phyloP scores from a whole-genome alignment of 1,284 basidiomycete genomes.

The Ceratobasidium theobromae region DNA sequence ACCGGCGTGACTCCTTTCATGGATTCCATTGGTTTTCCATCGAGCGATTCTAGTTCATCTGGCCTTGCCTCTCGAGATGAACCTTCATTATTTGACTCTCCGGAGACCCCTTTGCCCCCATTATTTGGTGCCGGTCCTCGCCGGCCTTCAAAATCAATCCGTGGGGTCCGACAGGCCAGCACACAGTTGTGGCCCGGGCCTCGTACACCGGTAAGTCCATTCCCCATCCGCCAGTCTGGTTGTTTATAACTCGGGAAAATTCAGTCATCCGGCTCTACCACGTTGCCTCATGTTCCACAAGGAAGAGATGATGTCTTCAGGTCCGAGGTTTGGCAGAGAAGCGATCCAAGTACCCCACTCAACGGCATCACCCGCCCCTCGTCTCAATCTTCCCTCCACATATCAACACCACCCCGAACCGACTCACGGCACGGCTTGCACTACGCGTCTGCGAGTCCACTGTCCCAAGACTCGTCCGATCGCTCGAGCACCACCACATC shows the following conservation, averaged over 20 bases:
- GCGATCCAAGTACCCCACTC: not conserved
- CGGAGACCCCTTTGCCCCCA: not conserved
- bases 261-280: slow-evolving; percentile 5
- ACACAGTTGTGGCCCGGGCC: not conserved
- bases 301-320: not conserved
- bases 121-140: not conserved
- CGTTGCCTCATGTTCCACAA: not conserved
- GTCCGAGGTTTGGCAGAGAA: not conserved
- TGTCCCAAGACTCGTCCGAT: not conserved
- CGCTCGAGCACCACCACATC: not conserved
- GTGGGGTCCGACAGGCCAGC: not conserved
- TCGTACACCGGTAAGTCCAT: slow-evolving; percentile 17
- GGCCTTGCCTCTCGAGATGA: slow-evolving; percentile 17
- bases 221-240: not conserved
- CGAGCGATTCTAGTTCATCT: slow-evolving; percentile 6
- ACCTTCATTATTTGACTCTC: slow-evolving; percentile 4
- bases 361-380: not conserved
- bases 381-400: not conserved
- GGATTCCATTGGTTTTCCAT: slow-evolving; percentile 5
- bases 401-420: slow-evolving; percentile 2
- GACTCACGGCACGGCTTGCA: not conserved
- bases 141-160: not conserved
- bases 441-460: not conserved
- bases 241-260: not conserved
- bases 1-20: slow-evolving; percentile 8